Evolutionary conservation across 148 eudicot species (phyloP).

Genomic region (Persicaria maculosa): DNA sequence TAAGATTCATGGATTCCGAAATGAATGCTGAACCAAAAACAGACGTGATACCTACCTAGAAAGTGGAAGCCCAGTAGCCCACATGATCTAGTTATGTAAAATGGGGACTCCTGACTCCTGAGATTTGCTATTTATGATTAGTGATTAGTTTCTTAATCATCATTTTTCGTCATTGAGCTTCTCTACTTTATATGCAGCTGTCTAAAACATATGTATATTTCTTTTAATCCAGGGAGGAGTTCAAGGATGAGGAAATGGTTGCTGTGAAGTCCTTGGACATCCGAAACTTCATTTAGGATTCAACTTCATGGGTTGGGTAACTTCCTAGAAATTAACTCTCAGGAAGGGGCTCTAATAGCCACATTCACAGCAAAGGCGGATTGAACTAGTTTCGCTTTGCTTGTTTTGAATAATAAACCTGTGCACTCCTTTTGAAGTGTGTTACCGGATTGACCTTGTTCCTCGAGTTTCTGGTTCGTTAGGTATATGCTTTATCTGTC

Average conservation of each 20-base stretch:
- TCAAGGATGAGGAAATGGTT: conserved; percentile 77
- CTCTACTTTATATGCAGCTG: not conserved
- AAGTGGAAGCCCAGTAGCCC: not conserved
- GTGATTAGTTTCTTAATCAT: not conserved
- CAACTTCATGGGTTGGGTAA: not conserved
- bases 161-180: not conserved
- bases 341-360: not conserved
- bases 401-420: not conserved
- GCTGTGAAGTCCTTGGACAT: conserved; percentile 81
- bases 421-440: not conserved
- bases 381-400: not conserved
- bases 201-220: not conserved
- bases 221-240: conserved; percentile 70
- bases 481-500: not conserved
- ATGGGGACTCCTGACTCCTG: not conserved
- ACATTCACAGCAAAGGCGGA: not conserved
- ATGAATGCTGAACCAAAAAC: not conserved
- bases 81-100: not conserved
- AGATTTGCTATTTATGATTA: not conserved
- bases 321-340: not conserved
- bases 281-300: conserved; percentile 62
- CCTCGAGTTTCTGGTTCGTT: not conserved
- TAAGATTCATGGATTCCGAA: not conserved
- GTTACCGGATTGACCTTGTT: not conserved
- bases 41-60: not conserved